Base-by-base conservation (phyloP, 2,329 filamentous ascomycete species). In the Aspergillus glaucus region DNA sequence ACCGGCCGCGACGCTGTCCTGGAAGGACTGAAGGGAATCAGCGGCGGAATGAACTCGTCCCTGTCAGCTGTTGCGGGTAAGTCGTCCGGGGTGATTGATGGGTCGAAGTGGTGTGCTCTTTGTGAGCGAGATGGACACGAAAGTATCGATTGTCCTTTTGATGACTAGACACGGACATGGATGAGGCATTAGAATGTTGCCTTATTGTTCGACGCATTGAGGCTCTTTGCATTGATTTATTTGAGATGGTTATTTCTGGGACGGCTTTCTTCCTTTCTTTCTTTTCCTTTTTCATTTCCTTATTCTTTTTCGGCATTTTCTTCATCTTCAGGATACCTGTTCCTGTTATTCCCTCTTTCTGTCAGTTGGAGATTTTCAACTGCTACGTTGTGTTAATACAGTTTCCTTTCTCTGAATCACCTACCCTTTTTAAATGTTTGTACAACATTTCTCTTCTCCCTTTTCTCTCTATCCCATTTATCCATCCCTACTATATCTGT, bases 41-140 rank as follows among this genome's bases (percentile, higher is more conserved):
- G 63, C 58, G 45, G 63, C 58, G 49, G 65, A 59, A 34, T 70
- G 60, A 48, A 70, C 60, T 49, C 68, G 8, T 69, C 78, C 9
- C 67, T 68, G 46, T 82, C 82, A 2, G 84, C 87, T 2, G 79
- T 88, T 21, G 85, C 87, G 4, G 88, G 88, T 46, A 92, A 89
- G 72, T 82, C 85, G 56, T 89, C 84, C 48, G 86, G 87, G 1
- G 74, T 88, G 43, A 77, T 92, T 55, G 89, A 97, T 61, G 81
- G 85, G 47, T 81, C 85, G 53, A 96, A 95, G 72, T 98, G 93
- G 93, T 98, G 93, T 70, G 93, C 93, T 14, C 77, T 97, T 41
- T 98, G 93, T 66, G 93, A 98, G 75, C 83, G 88, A 53, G 93
- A 98, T 62, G 93, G 93, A 12, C 93, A 98, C 66, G 88, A 96